These are phyloP conservation scores for Marchantia polymorpha DNA, from an alignment of 225 moss, liverwort and hornwort genomes.

Conservation along the genomic window DNA sequence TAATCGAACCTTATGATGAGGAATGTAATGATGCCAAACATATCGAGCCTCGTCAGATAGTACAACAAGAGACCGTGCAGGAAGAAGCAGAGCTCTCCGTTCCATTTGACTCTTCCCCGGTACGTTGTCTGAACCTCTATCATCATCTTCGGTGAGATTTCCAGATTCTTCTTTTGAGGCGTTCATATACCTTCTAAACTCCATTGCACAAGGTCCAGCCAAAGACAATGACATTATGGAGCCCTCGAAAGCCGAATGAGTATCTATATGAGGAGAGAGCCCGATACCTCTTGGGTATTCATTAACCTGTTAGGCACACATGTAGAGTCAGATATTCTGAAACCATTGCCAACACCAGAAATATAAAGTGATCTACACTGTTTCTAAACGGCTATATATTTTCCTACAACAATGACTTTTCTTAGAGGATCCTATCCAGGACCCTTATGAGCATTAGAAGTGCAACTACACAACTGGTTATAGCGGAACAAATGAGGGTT, in stretches of 20 bases:
- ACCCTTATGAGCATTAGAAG: neutral
- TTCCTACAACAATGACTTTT: neutral
- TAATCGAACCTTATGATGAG: constrained; percentile 81
- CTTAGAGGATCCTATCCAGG: neutral
- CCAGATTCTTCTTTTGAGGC: constrained; percentile 19
- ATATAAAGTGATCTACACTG: neutral
- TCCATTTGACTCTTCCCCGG: constrained; percentile 46
- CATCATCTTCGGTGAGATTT: constrained; percentile 17
- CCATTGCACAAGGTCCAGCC: constrained; percentile 88
- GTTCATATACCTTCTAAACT: constrained; percentile 68
- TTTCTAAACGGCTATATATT: neutral
- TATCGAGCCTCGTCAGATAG: constrained; percentile 93
- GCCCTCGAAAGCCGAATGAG: constrained; percentile 96
- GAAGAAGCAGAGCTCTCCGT: constrained; percentile 70
- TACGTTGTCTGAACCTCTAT: constrained; percentile 21
- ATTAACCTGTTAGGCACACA: constrained; percentile 59
- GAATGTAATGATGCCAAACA: constrained; percentile 98
- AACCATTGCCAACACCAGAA: neutral
- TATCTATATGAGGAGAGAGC: constrained; percentile 95
- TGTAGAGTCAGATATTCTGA: neutral
- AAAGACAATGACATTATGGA: constrained; percentile 85
- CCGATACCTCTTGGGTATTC: constrained; percentile 97
- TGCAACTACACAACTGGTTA: neutral
- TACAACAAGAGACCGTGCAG: constrained; percentile 76
- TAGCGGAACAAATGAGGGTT: neutral